phyloP scores from a whole-genome alignment of 2,329 filamentous ascomycete species.

The Tolypocladium nubicola region DNA sequence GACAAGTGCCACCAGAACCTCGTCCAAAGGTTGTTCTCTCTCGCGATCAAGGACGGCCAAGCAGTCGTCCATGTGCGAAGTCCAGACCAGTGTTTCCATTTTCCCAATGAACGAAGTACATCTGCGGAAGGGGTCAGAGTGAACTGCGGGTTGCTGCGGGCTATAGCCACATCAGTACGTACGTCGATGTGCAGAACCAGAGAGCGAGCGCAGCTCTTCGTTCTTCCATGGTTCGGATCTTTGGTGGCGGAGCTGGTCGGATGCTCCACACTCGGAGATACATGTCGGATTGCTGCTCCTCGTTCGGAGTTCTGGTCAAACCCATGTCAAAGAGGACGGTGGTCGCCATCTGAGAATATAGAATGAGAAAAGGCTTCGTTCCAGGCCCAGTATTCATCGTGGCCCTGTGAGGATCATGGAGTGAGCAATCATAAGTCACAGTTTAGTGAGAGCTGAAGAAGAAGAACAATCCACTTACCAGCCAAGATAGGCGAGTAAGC shows the following conservation, averaged over 20 bases:
- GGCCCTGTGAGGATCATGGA: conserved; percentile 17
- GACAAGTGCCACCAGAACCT: conserved; percentile 27
- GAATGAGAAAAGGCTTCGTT: conserved; percentile 31
- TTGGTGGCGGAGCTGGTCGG: conserved; percentile 12
- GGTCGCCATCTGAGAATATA: conserved; percentile 30
- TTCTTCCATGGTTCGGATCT: conserved; percentile 35
- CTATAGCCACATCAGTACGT: conserved; percentile 2
- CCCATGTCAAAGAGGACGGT: conserved; percentile 35
- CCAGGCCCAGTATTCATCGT: conserved; percentile 23
- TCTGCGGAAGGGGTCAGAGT: conserved; percentile 10
- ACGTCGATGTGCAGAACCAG: conserved; percentile 30
- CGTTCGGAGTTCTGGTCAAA: conserved; percentile 26
- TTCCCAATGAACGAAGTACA: conserved; percentile 30
- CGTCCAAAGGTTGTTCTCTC: conserved; percentile 37
- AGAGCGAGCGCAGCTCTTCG: conserved; percentile 36
- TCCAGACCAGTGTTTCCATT: conserved; percentile 45
- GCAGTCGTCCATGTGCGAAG: conserved; percentile 46
- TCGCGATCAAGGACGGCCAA: conserved; percentile 33
- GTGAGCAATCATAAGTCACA: not conserved
- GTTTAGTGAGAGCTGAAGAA: not conserved
- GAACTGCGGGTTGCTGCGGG: not conserved
- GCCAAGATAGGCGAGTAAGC: conserved; percentile 25
- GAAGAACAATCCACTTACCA: not conserved
- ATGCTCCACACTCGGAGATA: conserved; percentile 25
- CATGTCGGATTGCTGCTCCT: conserved; percentile 22